Percentiles rank a stretch among this genome's conserved stretches.
phyloP scores from a whole-genome alignment of 805 yeast genomes.

The Lachancea waltii region DNA sequence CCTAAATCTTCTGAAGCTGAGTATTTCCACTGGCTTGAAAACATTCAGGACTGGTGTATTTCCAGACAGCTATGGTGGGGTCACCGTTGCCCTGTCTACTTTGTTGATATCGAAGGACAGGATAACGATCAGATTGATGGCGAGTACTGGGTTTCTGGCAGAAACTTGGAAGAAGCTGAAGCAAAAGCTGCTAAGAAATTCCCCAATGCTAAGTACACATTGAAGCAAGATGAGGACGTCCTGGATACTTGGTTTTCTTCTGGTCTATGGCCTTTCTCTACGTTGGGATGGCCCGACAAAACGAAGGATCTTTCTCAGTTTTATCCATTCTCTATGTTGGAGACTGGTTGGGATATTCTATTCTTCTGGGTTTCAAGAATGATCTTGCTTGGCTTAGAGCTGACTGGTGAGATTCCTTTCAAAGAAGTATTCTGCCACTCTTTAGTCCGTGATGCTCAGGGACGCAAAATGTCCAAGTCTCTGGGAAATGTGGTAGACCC shows the following conservation, averaged over 20 bases:
- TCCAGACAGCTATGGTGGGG: conserved; percentile 96
- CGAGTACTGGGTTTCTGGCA: conserved; percentile 86
- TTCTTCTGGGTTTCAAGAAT: conserved; percentile 99
- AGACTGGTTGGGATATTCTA: conserved; percentile 98
- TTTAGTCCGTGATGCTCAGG: conserved; percentile 97
- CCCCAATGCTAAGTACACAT: conserved; percentile 59
- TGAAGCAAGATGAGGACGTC: conserved; percentile 96
- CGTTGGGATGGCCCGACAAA: conserved; percentile 90
- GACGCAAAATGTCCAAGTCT: conserved; percentile 97
- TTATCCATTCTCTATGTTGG: conserved; percentile 89
- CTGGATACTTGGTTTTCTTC: conserved; percentile 98
- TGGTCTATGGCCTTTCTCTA: conserved; percentile 96
- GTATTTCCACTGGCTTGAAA: conserved; percentile 91
- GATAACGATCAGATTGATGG: conserved; percentile 57
- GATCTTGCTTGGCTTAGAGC: conserved; percentile 84
- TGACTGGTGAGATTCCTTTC: conserved; percentile 89
- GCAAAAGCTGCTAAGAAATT: conserved; percentile 71
- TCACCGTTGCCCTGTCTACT: conserved; percentile 95
- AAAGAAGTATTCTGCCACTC: conserved; percentile 97
- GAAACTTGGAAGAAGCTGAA: conserved; percentile 74
- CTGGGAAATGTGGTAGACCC: conserved; percentile 97
- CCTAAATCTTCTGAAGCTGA: conserved; percentile 91
- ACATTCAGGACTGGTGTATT: conserved; percentile 98
- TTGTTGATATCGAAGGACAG: conserved; percentile 70
- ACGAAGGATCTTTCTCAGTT: conserved; percentile 68